These are phyloP conservation scores for Hanseniaspora occidentalis DNA, from an alignment of 805 yeast genomes.

Conservation along the genomic window DNA sequence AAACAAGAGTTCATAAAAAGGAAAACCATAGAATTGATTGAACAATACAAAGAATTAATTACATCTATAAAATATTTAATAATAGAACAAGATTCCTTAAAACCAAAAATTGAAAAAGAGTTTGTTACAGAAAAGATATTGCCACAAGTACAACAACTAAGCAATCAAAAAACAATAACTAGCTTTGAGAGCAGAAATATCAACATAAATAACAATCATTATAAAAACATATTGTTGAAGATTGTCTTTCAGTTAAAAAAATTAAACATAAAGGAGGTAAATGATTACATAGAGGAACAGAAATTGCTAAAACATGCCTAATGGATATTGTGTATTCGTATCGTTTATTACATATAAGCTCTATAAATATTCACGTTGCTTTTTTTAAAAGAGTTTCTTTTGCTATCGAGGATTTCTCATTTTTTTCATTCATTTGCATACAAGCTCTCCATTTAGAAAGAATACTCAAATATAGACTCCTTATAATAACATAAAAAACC, in stretches of 20 bases:
- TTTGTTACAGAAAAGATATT: background rate
- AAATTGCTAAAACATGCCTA: background rate
- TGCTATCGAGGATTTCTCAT: too few relatives aligned
- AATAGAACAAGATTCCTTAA: background rate
- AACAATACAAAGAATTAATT: background rate
- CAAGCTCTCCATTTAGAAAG: too few relatives aligned
- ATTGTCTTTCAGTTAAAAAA: background rate
- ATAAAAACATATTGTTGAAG: background rate
- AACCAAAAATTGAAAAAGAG: constrained; percentile 1
- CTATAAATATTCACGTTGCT: too few relatives aligned
- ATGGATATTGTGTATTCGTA: too few relatives aligned
- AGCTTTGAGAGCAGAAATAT: background rate
- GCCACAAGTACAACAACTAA: background rate
- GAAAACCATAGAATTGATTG: background rate
- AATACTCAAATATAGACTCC: too few relatives aligned
- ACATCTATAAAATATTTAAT: background rate
- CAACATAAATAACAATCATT: background rate
- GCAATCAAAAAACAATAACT: background rate
- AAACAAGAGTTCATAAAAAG: background rate
- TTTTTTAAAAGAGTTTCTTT: too few relatives aligned
- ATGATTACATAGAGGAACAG: background rate
- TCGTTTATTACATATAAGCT: too few relatives aligned
- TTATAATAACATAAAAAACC: too few relatives aligned
- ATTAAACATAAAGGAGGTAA: background rate
- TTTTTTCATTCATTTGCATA: too few relatives aligned